Base-by-base conservation (phyloP, 2,329 filamentous ascomycete species). In the Cercospora zeae-maydis region DNA sequence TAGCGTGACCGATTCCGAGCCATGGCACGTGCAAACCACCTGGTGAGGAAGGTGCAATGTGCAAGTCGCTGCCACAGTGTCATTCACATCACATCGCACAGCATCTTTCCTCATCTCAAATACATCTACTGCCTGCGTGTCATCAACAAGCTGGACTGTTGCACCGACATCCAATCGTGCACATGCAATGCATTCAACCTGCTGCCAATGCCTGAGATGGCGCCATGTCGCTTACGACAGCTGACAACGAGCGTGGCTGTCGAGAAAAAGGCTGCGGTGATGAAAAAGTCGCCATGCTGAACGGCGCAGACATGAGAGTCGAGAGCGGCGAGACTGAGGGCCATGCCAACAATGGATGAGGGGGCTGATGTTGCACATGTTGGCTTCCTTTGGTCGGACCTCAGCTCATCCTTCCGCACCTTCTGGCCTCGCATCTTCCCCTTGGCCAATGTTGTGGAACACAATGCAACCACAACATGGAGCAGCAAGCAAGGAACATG, bases 21-120 rank as follows among this genome's bases (percentile, higher is more conserved):
- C 47, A 34, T 55, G 42, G 49, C 47, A 61, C 27, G 37, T 53
- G 51, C 42, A 51, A 58, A 47, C 16, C 36, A 27, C n/a, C 37
- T 27, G 30, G 36, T 33, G 42, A 58, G 27, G 42, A 58, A 37
- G 36, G 45, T 60, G 45, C 16, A 21, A 58, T 45, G 59, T 62
- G 56, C n/a, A 53, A 56, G 37, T 19, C n/a, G 37, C 16, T 16
- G 37, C 19, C 45, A 34, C n/a, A n/a, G n/a, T n/a, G n/a, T n/a
- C n/a, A n/a, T n/a, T n/a, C n/a, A n/a, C n/a, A n/a, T n/a, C n/a
- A n/a, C n/a, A n/a, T n/a, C n/a, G 64, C 61, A 60, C 62, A 19
- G 62, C 64, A 62, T 27, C 39, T 58, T 14, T 33, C 8, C 14
- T 30, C 16, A 58, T 21, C 16, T 33, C 36, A 47, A 58, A 27